These are phyloP conservation scores for Diaporthe vaccinii DNA, from an alignment of 2,329 filamentous ascomycete genomes.

Conservation along the genomic window DNA sequence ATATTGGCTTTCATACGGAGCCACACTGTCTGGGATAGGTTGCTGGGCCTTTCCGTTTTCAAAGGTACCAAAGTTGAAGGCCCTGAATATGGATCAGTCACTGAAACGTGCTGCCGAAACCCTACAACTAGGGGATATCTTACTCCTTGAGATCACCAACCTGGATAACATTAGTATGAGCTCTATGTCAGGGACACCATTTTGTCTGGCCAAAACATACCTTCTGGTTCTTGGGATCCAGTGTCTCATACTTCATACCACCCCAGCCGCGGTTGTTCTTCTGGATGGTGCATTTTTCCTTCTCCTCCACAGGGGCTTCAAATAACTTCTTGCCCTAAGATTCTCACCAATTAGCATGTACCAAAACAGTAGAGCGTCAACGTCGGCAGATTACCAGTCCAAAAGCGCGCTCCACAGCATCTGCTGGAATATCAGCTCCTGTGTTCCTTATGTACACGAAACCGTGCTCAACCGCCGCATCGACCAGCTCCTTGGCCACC, in stretches of 20 bases:
- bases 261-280: conserved; percentile 91
- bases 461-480: conserved; percentile 85
- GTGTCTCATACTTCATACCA: conserved; percentile 86
- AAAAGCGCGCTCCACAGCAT: conserved; percentile 80
- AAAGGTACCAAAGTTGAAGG: conserved; percentile 93
- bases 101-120: not conserved
- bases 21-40: conserved; percentile 77
- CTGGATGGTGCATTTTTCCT: conserved; percentile 80
- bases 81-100: conserved; percentile 64
- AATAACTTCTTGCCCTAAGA: conserved; percentile 73
- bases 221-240: conserved; percentile 87
- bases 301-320: conserved; percentile 76
- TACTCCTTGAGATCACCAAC: conserved; percentile 92
- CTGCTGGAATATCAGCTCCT: conserved; percentile 75
- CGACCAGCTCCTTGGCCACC: conserved; percentile 78
- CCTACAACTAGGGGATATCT: conserved; percentile 41
- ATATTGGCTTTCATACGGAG: conserved; percentile 71
- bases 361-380: not conserved
- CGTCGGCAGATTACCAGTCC: conserved; percentile 69
- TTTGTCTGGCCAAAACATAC: conserved; percentile 57
- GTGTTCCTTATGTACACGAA: conserved; percentile 91
- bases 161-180: conserved; percentile 54
- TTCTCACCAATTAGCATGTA: not conserved
- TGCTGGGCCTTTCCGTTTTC: conserved; percentile 78
- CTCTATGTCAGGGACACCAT: no score